phyloP scores from a whole-genome alignment of 2,329 filamentous ascomycete species.

The Phoma herbarum region DNA sequence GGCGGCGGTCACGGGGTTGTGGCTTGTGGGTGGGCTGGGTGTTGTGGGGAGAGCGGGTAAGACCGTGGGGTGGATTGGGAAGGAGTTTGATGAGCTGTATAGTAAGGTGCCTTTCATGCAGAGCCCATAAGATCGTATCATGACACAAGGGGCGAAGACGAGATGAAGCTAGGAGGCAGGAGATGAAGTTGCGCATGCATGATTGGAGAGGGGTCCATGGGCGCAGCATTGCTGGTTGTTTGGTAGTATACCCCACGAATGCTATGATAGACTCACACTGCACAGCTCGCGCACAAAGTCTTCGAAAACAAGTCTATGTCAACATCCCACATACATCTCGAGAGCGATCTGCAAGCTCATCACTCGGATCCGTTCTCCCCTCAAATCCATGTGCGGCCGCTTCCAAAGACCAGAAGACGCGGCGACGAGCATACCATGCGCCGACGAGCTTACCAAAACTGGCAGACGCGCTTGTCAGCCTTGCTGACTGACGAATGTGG shows the following conservation, averaged over 20 bases:
- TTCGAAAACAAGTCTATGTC: neutral
- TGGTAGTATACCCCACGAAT: constrained; percentile 38
- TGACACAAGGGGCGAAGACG: neutral
- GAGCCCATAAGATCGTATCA: constrained; percentile 50
- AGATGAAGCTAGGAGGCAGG: neutral
- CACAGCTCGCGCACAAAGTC: neutral
- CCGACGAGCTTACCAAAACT: too few species aligned
- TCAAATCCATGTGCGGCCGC: neutral
- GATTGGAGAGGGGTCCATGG: neutral
- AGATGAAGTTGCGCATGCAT: too few species aligned
- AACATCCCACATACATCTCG: neutral
- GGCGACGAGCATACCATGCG: too few species aligned
- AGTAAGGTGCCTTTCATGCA: constrained; percentile 64
- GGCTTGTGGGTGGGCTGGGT: constrained; percentile 82
- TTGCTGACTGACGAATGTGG: neutral
- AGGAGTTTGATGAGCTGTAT: constrained; percentile 80
- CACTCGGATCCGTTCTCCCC: neutral
- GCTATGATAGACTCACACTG: constrained; percentile 15
- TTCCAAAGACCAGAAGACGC: neutral
- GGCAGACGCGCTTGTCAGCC: neutral
- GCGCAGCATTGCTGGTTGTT: constrained; percentile 11
- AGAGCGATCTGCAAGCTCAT: neutral
- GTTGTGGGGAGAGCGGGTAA: constrained; percentile 76
- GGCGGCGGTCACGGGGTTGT: constrained; percentile 68
- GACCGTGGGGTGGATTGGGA: constrained; percentile 80